Evolutionary conservation across 2,329 filamentous ascomycete genomes (phyloP).

Genomic region (Trichothecium sympodiale): DNA sequence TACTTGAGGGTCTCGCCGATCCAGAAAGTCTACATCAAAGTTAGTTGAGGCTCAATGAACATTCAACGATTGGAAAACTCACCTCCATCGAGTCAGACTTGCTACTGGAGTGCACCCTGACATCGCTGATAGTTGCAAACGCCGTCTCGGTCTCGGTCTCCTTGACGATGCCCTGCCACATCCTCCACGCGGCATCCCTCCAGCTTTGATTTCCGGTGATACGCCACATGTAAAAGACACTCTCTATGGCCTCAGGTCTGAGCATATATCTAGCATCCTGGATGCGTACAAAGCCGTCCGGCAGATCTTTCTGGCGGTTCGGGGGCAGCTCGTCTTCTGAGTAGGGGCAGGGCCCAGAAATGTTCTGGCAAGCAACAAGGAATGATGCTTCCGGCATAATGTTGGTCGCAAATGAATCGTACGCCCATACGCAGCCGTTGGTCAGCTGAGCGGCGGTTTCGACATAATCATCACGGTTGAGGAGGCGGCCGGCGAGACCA

Average conservation of each 20-base stretch:
- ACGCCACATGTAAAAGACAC: slow-evolving; percentile 39
- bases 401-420: slow-evolving; percentile 34
- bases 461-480: slow-evolving; percentile 35
- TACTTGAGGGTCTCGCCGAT: slow-evolving; percentile 69
- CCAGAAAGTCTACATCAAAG: slow-evolving; percentile 47
- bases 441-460: slow-evolving; percentile 35
- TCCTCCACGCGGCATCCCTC: slow-evolving; percentile 34
- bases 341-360: slow-evolving; percentile 24
- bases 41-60: slow-evolving; percentile 1
- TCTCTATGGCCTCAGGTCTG: slow-evolving; percentile 41
- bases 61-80: slow-evolving; percentile 15
- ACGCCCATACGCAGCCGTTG: slow-evolving; percentile 43
- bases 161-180: slow-evolving; percentile 31
- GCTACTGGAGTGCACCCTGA: slow-evolving; percentile 16
- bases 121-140: slow-evolving; percentile 29
- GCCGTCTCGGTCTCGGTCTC: slow-evolving; percentile 32
- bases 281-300: slow-evolving; percentile 47
- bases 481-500: slow-evolving; percentile 52
- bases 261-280: slow-evolving; percentile 31
- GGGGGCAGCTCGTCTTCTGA: slow-evolving; percentile 12
- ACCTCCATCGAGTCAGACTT: slow-evolving; percentile 52
- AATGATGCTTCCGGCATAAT: slow-evolving; percentile 42
- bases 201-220: slow-evolving; percentile 33
- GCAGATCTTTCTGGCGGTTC: slow-evolving; percentile 14
- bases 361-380: slow-evolving; percentile 22